Conservation (phyloP, 768 basidiomycete genomes). For the Suillus subalutaceus region DNA sequence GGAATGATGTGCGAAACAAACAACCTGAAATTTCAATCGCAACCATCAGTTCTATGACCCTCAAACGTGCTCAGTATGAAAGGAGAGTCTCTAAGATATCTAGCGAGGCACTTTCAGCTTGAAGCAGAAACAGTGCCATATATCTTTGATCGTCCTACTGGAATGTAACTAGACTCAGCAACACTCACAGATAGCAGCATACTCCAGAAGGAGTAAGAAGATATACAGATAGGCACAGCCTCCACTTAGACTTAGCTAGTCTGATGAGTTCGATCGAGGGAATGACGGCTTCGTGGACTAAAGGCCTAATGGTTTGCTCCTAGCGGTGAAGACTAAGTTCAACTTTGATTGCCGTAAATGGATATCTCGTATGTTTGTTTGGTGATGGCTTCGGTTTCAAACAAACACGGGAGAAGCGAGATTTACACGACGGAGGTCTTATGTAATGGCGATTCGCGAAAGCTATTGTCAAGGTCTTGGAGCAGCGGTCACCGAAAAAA, state of each 20-base stretch:
- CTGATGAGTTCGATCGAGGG: background rate
- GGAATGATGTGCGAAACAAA: background rate
- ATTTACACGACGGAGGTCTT: too few species aligned
- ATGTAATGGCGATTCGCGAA: too few species aligned
- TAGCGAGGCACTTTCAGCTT: background rate
- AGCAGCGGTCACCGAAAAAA: too few species aligned
- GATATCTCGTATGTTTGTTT: constrained; percentile 4
- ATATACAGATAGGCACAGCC: constrained; percentile 5
- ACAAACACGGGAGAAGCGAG: too few species aligned
- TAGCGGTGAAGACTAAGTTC: background rate
- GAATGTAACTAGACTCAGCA: background rate
- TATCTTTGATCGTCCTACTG: background rate
- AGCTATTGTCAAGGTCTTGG: too few species aligned
- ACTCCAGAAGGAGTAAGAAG: background rate
- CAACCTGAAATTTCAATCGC: background rate
- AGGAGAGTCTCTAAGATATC: background rate
- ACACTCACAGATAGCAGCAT: constrained; percentile 4
- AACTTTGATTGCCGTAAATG: constrained; percentile 1
- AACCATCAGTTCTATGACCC: background rate
- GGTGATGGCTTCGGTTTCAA: constrained; percentile 8
- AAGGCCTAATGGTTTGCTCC: background rate
- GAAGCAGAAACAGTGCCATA: background rate
- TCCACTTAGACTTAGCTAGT: background rate
- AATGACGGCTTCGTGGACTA: background rate
- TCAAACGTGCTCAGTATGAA: background rate